phyloP scores from a whole-genome alignment of 2,329 filamentous ascomycete species.

The Juglanconis juglandina region DNA sequence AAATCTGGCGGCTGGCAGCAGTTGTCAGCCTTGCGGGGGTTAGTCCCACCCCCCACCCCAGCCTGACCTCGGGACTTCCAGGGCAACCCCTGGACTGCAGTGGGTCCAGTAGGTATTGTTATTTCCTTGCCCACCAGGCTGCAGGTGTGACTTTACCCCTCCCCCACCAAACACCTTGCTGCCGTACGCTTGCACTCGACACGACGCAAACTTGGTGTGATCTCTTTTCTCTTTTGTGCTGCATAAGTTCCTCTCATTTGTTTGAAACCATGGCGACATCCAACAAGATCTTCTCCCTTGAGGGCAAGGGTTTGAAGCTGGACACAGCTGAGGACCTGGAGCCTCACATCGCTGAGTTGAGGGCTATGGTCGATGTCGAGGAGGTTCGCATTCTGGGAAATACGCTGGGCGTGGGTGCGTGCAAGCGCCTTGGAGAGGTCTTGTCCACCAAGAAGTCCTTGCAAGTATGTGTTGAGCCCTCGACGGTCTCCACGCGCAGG shows the following conservation, averaged over 20 bases:
- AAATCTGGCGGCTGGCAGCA: constrained; percentile 7
- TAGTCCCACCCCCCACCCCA: no score
- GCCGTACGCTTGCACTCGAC: neutral
- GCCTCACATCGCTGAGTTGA: constrained; percentile 73
- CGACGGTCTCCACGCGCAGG: neutral
- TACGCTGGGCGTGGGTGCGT: constrained; percentile 86
- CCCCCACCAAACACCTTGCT: constrained; percentile 12
- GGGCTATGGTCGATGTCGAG: constrained; percentile 70
- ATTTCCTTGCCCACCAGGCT: neutral
- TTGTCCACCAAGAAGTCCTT: constrained; percentile 81
- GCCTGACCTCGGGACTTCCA: neutral
- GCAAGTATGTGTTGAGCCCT: constrained; percentile 48
- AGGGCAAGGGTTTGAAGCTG: constrained; percentile 89
- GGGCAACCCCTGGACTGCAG: constrained; percentile 13
- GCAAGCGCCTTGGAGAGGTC: constrained; percentile 77
- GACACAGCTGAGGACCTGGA: constrained; percentile 84
- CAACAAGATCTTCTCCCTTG: constrained; percentile 77
- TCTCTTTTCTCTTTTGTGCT: constrained; percentile 3
- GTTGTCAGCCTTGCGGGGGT: neutral
- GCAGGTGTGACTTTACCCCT: constrained; percentile 11
- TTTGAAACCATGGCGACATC: constrained; percentile 46
- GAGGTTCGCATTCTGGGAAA: constrained; percentile 87
- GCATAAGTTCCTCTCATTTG: constrained; percentile 10
- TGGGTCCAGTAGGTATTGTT: neutral
- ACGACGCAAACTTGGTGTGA: neutral